Evolutionary conservation across 2,329 filamentous ascomycete genomes (phyloP), one percentile per base, ranked within the genome.

Genomic region (Fusarium sororula): DNA sequence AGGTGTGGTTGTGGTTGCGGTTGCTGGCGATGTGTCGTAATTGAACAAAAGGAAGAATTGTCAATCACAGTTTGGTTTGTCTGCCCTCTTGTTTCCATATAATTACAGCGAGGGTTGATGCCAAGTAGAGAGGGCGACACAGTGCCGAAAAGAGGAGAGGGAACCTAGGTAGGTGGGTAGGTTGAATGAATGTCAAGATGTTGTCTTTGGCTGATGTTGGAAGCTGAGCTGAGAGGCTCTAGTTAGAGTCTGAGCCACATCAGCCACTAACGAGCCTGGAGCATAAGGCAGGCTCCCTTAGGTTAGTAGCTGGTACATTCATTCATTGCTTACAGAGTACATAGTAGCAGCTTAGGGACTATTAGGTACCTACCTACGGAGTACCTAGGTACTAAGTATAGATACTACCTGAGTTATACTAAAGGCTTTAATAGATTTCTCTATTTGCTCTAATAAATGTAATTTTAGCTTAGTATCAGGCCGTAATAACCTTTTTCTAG

Each of bases 171-270:
- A 35, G 32, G 32, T 35, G 15, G 32, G 14, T 15, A 48, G 35
- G 32, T 35, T 20, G 30, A 68, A 63, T 37, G 66, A 68, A 63
- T 37, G 61, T 60, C 47, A 58, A 73, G 62, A 60, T 68, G 54
- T 44, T 73, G 56, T 55, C 30, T 74, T 62, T 54, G 42, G 50
- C 63, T 68, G 71, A 74, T 62, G 71, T 60, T 72, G 55, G 55
- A 61, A 50, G 53, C 38, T 61, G 45, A 67, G 54, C 51, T 70
- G 58, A 50, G 66, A 71, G 62, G 65, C 56, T 59, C 70, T 44
- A 65, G 64, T 68, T 47, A 65, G 64, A 74, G 57, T 74, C 74
- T 77, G 54, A 77, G 74, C 74, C 74, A 75, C 74, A 60, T 77
- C 70, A 77, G 72, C 65, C 70, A 44, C 32, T 28, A 47, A 44